Conservation (phyloP, 768 basidiomycete genomes). For the Mycena polygramma region DNA sequence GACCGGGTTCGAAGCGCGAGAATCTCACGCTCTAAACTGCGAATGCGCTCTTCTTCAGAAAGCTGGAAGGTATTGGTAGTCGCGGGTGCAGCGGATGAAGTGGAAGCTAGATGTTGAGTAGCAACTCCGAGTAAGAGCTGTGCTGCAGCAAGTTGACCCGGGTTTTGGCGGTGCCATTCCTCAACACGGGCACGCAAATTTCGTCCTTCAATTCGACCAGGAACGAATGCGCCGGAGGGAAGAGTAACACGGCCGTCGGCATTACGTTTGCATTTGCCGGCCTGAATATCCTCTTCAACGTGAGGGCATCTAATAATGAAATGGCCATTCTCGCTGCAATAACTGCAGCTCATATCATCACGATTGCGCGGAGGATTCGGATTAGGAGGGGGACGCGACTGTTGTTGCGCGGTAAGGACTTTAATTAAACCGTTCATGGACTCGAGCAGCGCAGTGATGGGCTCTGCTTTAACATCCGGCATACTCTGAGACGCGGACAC, state of each 20-base stretch:
- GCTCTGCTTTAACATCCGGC: slow-evolving; percentile 17
- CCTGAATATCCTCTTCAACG: background rate
- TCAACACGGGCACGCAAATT: too few species aligned
- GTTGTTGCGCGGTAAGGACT: slow-evolving; percentile 18
- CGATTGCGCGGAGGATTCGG: background rate
- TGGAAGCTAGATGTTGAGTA: background rate
- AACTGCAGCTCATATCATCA: slow-evolving; percentile 16
- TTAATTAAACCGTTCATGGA: slow-evolving; percentile 23
- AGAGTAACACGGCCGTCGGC: slow-evolving; percentile 41
- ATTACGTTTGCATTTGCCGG: slow-evolving; percentile 39
- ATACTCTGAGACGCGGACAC: background rate
- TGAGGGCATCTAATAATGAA: slow-evolving; percentile 40
- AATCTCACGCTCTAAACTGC: slow-evolving; percentile 18
- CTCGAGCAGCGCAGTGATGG: slow-evolving; percentile 18
- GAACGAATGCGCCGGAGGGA: slow-evolving; percentile 35
- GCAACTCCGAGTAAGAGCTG: slow-evolving; percentile 20
- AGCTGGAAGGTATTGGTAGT: background rate
- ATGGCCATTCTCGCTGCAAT: slow-evolving; percentile 40
- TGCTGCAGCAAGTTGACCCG: slow-evolving; percentile 27
- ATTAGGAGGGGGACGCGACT: background rate
- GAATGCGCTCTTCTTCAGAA: slow-evolving; percentile 12
- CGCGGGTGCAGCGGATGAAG: background rate
- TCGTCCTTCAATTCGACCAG: slow-evolving; percentile 21
- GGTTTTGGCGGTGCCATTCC: slow-evolving; percentile 31
- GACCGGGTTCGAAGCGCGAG: slow-evolving; percentile 24